Base-by-base conservation (phyloP, 2,329 filamentous ascomycete genomes). In the Rhynchosporium graminicola region DNA sequence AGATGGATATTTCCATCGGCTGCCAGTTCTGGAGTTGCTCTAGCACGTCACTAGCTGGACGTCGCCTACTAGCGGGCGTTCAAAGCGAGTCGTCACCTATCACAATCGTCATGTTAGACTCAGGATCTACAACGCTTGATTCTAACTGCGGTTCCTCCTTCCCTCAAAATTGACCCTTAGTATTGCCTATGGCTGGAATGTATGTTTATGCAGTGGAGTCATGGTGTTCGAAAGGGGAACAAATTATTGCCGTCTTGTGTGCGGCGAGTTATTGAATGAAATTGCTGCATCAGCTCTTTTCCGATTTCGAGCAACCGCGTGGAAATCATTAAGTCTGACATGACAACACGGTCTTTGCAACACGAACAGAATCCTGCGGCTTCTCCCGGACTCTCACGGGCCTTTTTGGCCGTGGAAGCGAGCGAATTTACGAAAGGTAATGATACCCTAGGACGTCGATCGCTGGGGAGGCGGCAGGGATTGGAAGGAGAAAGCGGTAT, bases 361-460 rank as follows among this genome's bases (percentile, higher is more conserved):
- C 58, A 47, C 59, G 60, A 54, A 33, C 43, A 50, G 33, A 20
- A 65, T 70, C 70, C 64, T 69, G 70, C 63, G 62, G 63, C 66
- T 62, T 54, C 67, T 68, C 67, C 70, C 67, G 68, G 59, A 62
- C 67, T 69, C 70, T 63, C 69, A 72, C 70, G 69, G 70, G 65
- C 69, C 69, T 69, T 63, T 69, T 63, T 61, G 59, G 65, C 66
- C 63, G 62, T 67, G 65, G 60, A 71, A 71, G 70, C 70, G 68
- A 72, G 67, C 60, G 61, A 64, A 64, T 63, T 20, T 20, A 20
- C 20, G 20, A 20, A 20, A 20, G 20, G 62, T 66, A 67, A 64
- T 69, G 65, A 68, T 68, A 66, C 65, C 63, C 52, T 65, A 70
- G 63, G 54, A 63, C 64, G 70, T 61, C 67, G 70, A 72, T 72